phyloP scores from a whole-genome alignment of 2,329 filamentous ascomycete species.

The Microdochium nivale region DNA sequence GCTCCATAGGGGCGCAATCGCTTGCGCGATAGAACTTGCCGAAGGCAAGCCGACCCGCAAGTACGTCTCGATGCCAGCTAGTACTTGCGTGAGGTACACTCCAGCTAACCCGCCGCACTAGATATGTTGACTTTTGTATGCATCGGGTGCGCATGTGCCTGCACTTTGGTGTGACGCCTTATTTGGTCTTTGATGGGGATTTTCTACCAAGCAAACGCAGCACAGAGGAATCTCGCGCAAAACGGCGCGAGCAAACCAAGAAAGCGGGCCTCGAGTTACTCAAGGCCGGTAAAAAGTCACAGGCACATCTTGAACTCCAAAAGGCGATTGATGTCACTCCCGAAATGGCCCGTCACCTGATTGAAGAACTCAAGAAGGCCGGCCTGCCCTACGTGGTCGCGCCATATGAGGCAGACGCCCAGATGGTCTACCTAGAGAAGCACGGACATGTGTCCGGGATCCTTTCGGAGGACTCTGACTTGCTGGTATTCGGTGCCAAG shows the following conservation, averaged over 20 bases:
- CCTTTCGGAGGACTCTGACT: conserved; percentile 90
- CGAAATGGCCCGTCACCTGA: conserved; percentile 85
- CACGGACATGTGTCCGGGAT: conserved; percentile 80
- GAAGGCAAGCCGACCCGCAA: conserved; percentile 80
- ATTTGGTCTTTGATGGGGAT: conserved; percentile 93
- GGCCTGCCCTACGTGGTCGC: conserved; percentile 84
- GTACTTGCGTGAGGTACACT: conserved; percentile 8
- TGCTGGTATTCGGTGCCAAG: conserved; percentile 90
- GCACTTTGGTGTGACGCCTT: conserved; percentile 90
- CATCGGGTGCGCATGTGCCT: conserved; percentile 87
- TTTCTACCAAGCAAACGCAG: conserved; percentile 86
- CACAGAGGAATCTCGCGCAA: conserved; percentile 72
- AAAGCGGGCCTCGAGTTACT: conserved; percentile 69
- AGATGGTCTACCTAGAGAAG: conserved; percentile 87
- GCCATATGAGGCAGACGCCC: conserved; percentile 95
- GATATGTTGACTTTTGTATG: conserved; percentile 85
- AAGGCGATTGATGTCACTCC: conserved; percentile 95
- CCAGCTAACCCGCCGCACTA: conserved; percentile 23
- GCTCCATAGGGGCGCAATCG: conserved; percentile 87
- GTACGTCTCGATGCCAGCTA: conserved; percentile 38
- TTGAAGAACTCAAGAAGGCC: conserved; percentile 79
- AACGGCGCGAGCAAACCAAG: conserved; percentile 68
- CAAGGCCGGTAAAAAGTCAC: conserved; percentile 68
- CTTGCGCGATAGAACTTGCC: conserved; percentile 85
- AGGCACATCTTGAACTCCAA: conserved; percentile 80